Base-by-base conservation (phyloP, 176 grass and related monocot genomes). In the Rhynchospora breviuscula region DNA sequence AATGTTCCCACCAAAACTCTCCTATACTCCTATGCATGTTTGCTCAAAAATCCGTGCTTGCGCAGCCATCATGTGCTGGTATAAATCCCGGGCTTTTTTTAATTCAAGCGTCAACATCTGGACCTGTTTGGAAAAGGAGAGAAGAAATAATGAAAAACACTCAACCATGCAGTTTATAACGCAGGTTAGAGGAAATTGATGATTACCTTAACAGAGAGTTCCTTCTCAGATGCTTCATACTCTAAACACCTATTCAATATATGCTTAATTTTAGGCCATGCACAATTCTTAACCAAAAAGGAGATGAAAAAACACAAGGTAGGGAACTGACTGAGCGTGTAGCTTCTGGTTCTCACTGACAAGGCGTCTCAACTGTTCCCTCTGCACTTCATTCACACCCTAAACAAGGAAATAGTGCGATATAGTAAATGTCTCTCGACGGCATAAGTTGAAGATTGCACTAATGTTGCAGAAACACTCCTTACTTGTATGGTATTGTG, bases 191-290 rank as follows among this genome's bases (percentile, higher is more conserved):
- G 45, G 10, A 11, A 54, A 25, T 22, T 78, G 51, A n/a, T 8
- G 2, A 44, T 40, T 79, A 79, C 77, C 77, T 61, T 79, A 5
- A 12, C 7, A 79, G 53, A 33, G 33, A 79, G 54, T 61, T 79
- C 77, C 54, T 79, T 79, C 77, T 59, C 77, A 79, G 77, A 29
- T 59, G 77, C 57, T 79, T 79, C 77, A 33, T 79, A 79, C 25
- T 61, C 53, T 17, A 10, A 79, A 61, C 77, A 79, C 77, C 77
- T 79, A 79, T 19, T 19, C 23, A 18, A 79, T 35, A 40, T 17
- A 79, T 54, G 25, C 47, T 54, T 58, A 12, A 21, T 26, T 58
- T 79, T 58, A 79, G 56, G 56, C 53, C 51, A 59, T 13, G 2
- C 25, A 33, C 56, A 43, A 29, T 44, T 79, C 17, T 53, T 77